Evolutionary conservation across 139 green algal genomes (phyloP).

Genomic region (Chlorella sp.): DNA sequence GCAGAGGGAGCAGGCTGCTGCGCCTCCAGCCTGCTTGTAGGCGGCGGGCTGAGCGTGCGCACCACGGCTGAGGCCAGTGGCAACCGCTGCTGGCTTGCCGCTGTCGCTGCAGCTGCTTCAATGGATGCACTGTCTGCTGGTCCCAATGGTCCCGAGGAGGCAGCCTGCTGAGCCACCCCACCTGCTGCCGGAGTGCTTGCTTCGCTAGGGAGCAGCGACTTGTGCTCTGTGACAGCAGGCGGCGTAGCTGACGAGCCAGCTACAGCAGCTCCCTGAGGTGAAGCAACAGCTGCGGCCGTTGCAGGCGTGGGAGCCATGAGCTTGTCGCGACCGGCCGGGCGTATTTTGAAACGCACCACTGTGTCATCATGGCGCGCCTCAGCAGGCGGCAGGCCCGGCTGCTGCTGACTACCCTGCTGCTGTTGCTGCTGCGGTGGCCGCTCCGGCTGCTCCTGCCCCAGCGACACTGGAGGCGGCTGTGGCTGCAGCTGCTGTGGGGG

Average conservation of each 20-base stretch:
- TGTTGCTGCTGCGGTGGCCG: neutral
- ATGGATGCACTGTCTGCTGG: neutral
- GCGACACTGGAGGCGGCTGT: neutral
- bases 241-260: too few species aligned
- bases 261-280: too few species aligned
- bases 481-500: neutral
- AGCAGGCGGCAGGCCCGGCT: neutral
- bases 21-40: neutral
- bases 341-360: slow-evolving; percentile 12
- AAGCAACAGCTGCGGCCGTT: too few species aligned
- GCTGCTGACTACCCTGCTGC: neutral
- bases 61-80: neutral
- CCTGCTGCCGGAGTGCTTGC: neutral
- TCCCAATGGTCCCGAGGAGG: neutral
- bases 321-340: neutral
- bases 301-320: neutral
- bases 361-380: neutral
- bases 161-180: neutral
- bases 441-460: neutral
- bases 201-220: too few species aligned
- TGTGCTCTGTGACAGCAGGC: neutral
- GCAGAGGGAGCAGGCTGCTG: neutral
- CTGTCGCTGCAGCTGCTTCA: neutral
- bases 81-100: neutral
- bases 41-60: neutral